Evolutionary conservation across 192 early-diverging fungal species (phyloP).

Genomic region (Entomortierella chlamydospora): DNA sequence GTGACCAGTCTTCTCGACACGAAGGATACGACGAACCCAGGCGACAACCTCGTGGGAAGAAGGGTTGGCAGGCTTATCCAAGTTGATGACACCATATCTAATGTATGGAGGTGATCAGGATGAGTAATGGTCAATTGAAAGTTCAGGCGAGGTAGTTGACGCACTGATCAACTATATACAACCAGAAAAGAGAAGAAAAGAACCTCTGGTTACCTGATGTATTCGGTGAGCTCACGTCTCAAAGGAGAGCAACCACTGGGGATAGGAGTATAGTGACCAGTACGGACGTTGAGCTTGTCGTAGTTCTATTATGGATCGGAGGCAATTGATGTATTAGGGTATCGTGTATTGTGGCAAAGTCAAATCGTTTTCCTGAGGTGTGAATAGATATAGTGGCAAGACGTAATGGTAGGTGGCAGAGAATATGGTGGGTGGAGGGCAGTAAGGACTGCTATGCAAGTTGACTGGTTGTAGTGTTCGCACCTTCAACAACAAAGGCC

Average conservation of each 20-base stretch:
- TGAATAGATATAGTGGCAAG: no score
- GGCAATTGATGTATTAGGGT: not conserved
- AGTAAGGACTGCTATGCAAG: not conserved
- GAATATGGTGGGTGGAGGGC: not conserved
- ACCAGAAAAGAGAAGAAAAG: no score
- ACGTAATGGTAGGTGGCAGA: not conserved
- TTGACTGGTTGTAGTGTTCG: conserved; percentile 12
- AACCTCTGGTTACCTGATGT: conserved; percentile 69
- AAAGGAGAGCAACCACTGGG: conserved; percentile 94
- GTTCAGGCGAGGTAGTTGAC: not conserved
- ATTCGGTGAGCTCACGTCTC: conserved; percentile 90
- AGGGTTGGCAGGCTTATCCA: conserved; percentile 99
- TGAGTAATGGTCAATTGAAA: not conserved
- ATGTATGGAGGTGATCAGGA: not conserved
- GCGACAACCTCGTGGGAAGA: conserved; percentile 99
- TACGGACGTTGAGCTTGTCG: conserved; percentile 97
- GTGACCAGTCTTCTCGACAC: conserved; percentile 99
- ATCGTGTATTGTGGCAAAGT: no score
- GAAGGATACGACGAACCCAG: conserved; percentile 98
- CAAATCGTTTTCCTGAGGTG: no score
- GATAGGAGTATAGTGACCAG: conserved; percentile 98
- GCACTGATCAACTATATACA: no score
- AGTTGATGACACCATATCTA: conserved; percentile 98
- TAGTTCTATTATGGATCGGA: conserved; percentile 73
- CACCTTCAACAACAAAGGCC: conserved; percentile 96